Evolutionary conservation across 192 early-diverging fungal species (phyloP).

Genomic region (Entomortierella chlamydospora): DNA sequence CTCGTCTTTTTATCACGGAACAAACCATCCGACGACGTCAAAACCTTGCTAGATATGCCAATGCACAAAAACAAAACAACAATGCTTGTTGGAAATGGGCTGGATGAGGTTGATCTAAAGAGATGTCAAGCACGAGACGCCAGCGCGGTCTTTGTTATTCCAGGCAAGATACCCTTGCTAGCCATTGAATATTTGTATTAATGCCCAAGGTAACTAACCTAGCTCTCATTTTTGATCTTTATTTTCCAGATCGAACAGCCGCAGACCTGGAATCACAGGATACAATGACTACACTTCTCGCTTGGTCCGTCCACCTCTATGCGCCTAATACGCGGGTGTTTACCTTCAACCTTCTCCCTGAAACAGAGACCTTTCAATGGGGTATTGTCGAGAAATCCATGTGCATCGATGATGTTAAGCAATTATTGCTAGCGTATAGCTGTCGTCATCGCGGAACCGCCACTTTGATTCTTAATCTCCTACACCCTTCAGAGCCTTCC

Average conservation of each 20-base stretch:
- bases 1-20: constrained; percentile 63
- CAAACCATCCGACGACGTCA: constrained; percentile 60
- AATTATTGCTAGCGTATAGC: constrained; percentile 64
- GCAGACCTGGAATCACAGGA: constrained; percentile 68
- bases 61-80: constrained; percentile 42
- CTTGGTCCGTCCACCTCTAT: constrained; percentile 74
- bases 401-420: constrained; percentile 63
- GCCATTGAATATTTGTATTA: neutral
- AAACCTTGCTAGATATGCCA: constrained; percentile 52
- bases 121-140: constrained; percentile 56
- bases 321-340: constrained; percentile 69
- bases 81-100: constrained; percentile 48
- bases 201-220: too few species aligned
- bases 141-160: constrained; percentile 61
- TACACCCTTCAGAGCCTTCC: constrained; percentile 66
- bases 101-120: constrained; percentile 41
- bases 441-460: constrained; percentile 67
- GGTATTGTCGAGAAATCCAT: constrained; percentile 61
- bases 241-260: constrained; percentile 56
- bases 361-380: constrained; percentile 72
- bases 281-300: constrained; percentile 72
- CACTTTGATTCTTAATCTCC: constrained; percentile 72
- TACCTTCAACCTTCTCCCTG: constrained; percentile 70
- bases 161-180: constrained; percentile 37
- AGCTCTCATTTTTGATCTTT: too few species aligned